phyloP scores from a whole-genome alignment of 2,329 filamentous ascomycete genomes.

The Fusarium sublunatum region DNA sequence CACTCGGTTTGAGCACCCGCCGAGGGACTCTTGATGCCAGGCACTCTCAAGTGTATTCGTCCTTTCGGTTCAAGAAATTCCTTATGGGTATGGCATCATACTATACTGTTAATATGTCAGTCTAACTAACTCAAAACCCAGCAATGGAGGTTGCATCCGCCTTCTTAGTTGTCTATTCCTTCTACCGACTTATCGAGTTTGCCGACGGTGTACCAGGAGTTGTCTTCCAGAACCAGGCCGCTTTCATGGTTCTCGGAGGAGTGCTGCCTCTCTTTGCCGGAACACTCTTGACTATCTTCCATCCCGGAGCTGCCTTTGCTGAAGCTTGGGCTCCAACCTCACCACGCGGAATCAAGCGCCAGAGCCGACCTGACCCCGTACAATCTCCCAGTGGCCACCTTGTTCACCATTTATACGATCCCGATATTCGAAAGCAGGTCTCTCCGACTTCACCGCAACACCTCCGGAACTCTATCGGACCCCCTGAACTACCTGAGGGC shows the following conservation, averaged over 20 bases:
- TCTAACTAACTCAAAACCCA: constrained; percentile 38
- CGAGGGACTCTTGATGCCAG: constrained; percentile 54
- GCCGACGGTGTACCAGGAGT: constrained; percentile 50
- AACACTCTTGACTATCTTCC: constrained; percentile 51
- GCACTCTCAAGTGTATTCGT: constrained; percentile 56
- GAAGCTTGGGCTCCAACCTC: constrained; percentile 56
- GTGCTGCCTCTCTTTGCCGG: constrained; percentile 54
- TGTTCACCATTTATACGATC: constrained; percentile 50
- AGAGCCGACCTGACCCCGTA: constrained; percentile 33
- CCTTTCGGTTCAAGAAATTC: constrained; percentile 57
- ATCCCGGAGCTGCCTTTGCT: constrained; percentile 56
- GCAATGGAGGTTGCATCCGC: constrained; percentile 52
- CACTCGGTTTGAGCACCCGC: constrained; percentile 53
- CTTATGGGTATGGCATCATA: constrained; percentile 55
- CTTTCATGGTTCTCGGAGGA: constrained; percentile 56
- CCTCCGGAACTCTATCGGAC: constrained; percentile 27
- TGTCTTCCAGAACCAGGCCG: constrained; percentile 54
- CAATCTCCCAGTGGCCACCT: constrained; percentile 39
- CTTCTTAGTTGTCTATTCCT: constrained; percentile 56
- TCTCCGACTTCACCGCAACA: constrained; percentile 44
- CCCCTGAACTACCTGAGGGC: constrained; percentile 41
- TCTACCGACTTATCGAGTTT: constrained; percentile 56
- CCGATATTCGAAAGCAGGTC: constrained; percentile 49
- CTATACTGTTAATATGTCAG: not conserved
- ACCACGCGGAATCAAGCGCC: constrained; percentile 42